Percentiles rank a stretch among this genome's conserved stretches.
These are phyloP conservation scores for Geotrichum citri-aurantii DNA, from an alignment of 1,139 yeast genomes.

Conservation along the genomic window DNA sequence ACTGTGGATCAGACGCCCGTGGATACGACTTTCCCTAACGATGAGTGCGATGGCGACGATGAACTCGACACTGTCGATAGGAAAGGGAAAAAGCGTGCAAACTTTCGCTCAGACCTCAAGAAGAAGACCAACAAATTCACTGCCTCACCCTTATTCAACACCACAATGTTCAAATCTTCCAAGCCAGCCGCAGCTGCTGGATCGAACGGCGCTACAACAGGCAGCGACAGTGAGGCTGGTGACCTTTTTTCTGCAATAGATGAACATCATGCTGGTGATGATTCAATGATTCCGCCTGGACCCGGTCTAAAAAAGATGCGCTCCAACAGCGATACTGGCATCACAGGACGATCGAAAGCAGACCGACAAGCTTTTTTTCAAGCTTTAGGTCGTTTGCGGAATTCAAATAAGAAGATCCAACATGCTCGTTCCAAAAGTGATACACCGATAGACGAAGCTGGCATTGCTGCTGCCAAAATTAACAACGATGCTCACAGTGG, in stretches of 20 bases:
- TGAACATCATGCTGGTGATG: background rate
- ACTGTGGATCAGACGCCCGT: background rate
- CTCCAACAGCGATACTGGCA: constrained; percentile 26
- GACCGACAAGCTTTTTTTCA: background rate
- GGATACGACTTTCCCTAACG: background rate
- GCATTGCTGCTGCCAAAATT: background rate
- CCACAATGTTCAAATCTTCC: constrained; percentile 4
- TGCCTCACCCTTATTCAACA: constrained; percentile 2
- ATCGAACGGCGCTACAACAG: background rate
- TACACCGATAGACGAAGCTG: background rate
- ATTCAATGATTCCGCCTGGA: background rate
- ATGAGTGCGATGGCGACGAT: constrained; percentile 6
- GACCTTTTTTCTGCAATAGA: background rate
- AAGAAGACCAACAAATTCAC: constrained; percentile 4
- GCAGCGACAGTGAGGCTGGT: constrained; percentile 4
- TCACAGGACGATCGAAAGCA: constrained; percentile 13
- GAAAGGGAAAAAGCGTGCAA: background rate
- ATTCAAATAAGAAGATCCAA: background rate
- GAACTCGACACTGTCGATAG: constrained; percentile 5
- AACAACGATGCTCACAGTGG: background rate
- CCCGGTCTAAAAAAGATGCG: constrained; percentile 20
- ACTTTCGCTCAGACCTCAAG: constrained; percentile 3
- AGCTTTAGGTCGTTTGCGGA: background rate
- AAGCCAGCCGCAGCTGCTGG: background rate
- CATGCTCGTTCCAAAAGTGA: background rate